These are phyloP conservation scores for Leccinum broughii DNA, from an alignment of 768 basidiomycete species.

Conservation along the genomic window DNA sequence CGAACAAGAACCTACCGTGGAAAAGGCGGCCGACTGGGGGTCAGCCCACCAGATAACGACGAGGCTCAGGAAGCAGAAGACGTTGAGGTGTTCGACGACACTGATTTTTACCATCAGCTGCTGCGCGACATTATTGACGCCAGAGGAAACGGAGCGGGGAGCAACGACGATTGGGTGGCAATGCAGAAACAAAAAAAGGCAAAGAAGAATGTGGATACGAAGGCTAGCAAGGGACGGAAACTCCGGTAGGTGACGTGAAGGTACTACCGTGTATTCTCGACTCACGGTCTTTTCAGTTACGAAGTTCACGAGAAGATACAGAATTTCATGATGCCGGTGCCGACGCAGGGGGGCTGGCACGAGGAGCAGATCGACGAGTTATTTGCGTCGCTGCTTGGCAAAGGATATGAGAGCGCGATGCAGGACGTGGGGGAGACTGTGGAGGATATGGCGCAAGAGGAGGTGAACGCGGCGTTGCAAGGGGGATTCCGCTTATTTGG, in stretches of 20 bases:
- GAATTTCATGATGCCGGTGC: slow-evolving; percentile 95
- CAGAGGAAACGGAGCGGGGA: slow-evolving; percentile 43
- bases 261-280: not conserved
- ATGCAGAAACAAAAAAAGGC: slow-evolving; percentile 68
- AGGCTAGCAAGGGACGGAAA: slow-evolving; percentile 94
- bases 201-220: slow-evolving; percentile 91
- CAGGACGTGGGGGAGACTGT: slow-evolving; percentile 30
- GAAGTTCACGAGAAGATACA: slow-evolving; percentile 95
- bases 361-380: slow-evolving; percentile 96
- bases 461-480: slow-evolving; percentile 35
- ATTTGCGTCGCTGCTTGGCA: slow-evolving; percentile 85
- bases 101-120: slow-evolving; percentile 91
- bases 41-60: slow-evolving; percentile 31
- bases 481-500: slow-evolving; percentile 63
- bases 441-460: slow-evolving; percentile 30
- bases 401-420: slow-evolving; percentile 52
- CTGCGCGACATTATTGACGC: slow-evolving; percentile 90
- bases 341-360: slow-evolving; percentile 72
- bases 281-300: slow-evolving; percentile 53
- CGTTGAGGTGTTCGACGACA: slow-evolving; percentile 75
- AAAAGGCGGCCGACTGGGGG: slow-evolving; percentile 47
- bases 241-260: slow-evolving; percentile 55
- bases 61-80: slow-evolving; percentile 38
- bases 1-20: slow-evolving; percentile 61
- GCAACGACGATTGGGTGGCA: slow-evolving; percentile 61